Percentiles rank a stretch among this genome's conserved stretches.
Conservation (phyloP, 2,329 filamentous ascomycete genomes). For the Rutstroemia sp. region DNA sequence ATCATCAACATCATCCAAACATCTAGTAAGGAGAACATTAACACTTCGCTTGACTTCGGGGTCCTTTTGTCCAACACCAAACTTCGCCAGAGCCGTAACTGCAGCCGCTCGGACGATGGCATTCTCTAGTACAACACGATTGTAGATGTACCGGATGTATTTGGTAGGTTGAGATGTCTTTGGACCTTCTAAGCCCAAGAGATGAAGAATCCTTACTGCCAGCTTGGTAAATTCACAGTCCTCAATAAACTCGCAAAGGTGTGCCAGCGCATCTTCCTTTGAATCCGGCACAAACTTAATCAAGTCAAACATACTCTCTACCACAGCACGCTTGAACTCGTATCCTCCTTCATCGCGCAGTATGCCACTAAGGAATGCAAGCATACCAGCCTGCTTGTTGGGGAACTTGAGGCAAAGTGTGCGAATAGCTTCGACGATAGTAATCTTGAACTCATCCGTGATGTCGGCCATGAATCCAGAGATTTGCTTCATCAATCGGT, state of each 20-base stretch:
- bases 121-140: slow-evolving; percentile 94
- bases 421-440: slow-evolving; percentile 97
- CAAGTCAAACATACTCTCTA: slow-evolving; percentile 98
- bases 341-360: slow-evolving; percentile 94
- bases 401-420: slow-evolving; percentile 97
- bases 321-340: slow-evolving; percentile 95
- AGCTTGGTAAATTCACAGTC: slow-evolving; percentile 99
- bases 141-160: slow-evolving; percentile 99
- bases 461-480: slow-evolving; percentile 98
- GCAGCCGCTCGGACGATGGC: slow-evolving; percentile 91
- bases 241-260: slow-evolving; percentile 98
- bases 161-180: slow-evolving; percentile 95
- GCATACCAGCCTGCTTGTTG: slow-evolving; percentile 95
- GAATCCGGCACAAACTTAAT: slow-evolving; percentile 97
- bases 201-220: slow-evolving; percentile 87
- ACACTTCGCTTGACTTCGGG: slow-evolving; percentile 96
- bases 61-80: slow-evolving; percentile 93
- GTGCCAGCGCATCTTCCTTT: slow-evolving; percentile 75
- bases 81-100: slow-evolving; percentile 92
- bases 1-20: slow-evolving; percentile 93
- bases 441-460: slow-evolving; percentile 99
- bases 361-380: slow-evolving; percentile 94
- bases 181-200: slow-evolving; percentile 89
- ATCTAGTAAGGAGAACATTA: slow-evolving; percentile 82
- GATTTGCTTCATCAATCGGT: slow-evolving; percentile 97